A percentile compares a stretch with the other conserved stretches of the same genome.
Conservation (phyloP, 2,329 filamentous ascomycete species). For the Phyllosticta ampelicida region DNA sequence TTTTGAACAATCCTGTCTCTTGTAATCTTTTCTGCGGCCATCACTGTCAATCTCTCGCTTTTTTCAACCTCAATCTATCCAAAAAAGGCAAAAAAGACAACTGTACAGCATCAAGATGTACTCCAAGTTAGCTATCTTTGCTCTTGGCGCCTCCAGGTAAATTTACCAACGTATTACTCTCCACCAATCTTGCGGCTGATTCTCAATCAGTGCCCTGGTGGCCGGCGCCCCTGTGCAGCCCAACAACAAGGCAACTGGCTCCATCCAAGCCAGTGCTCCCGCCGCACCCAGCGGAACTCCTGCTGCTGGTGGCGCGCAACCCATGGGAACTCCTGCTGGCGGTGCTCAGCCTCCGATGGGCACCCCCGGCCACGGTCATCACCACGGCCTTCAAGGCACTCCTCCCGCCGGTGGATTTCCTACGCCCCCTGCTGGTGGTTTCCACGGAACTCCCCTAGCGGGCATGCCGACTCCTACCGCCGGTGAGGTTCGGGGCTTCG, state of each 20-base stretch:
- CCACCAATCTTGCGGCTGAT: neutral
- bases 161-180: neutral
- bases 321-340: neutral
- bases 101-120: constrained; percentile 1
- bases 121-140: constrained; percentile 7
- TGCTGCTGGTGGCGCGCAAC: neutral
- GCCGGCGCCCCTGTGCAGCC: constrained; percentile 2
- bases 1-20: constrained; percentile 6
- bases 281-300: neutral
- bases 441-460: neutral
- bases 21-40: neutral
- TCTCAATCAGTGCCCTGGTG: constrained; percentile 3
- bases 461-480: neutral
- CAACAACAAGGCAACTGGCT: neutral
- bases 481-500: neutral
- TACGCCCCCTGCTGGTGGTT: neutral
- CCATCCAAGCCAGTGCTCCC: too few species aligned
- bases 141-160: constrained; percentile 7
- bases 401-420: neutral
- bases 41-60: neutral
- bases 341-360: neutral
- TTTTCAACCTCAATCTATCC: neutral
- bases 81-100: neutral
- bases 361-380: neutral
- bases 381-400: neutral